phyloP scores from a whole-genome alignment of 1,139 yeast genomes.

The Yamadazyma oceani region DNA sequence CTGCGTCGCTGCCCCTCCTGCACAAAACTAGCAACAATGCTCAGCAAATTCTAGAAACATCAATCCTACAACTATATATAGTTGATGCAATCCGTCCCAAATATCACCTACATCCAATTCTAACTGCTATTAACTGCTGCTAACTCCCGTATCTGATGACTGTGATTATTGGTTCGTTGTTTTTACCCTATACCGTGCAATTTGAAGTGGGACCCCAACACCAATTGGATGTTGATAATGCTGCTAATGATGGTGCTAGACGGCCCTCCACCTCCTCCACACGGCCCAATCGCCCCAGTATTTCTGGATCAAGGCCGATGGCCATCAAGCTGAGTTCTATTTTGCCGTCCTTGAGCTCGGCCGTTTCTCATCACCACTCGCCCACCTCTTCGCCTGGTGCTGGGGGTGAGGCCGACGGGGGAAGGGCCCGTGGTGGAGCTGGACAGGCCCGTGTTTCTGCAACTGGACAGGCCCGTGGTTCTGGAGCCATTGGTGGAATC shows the following conservation, averaged over 20 bases:
- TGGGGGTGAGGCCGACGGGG: too few species aligned
- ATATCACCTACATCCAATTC: not conserved
- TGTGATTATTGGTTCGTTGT: conserved; percentile 58
- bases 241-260: not conserved
- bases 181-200: conserved; percentile 71
- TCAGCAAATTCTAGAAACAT: conserved; percentile 1
- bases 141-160: conserved; percentile 57
- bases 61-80: not conserved
- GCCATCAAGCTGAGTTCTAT: conserved; percentile 18
- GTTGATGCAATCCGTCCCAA: not conserved
- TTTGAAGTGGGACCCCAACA: conserved; percentile 49
- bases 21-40: not conserved
- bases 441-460: conserved; percentile 23
- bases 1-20: not conserved
- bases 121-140: too few species aligned
- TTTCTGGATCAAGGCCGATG: conserved; percentile 12
- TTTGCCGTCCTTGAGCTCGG: conserved; percentile 22
- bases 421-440: too few species aligned
- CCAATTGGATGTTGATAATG: conserved; percentile 4
- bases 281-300: conserved; percentile 9
- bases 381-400: conserved; percentile 19
- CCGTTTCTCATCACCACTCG: conserved; percentile 19
- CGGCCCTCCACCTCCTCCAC: conserved; percentile 2
- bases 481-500: conserved; percentile 14
- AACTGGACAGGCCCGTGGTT: conserved; percentile 18